phyloP scores from a whole-genome alignment of 306 rosid species.

The Biancaea sappan region DNA sequence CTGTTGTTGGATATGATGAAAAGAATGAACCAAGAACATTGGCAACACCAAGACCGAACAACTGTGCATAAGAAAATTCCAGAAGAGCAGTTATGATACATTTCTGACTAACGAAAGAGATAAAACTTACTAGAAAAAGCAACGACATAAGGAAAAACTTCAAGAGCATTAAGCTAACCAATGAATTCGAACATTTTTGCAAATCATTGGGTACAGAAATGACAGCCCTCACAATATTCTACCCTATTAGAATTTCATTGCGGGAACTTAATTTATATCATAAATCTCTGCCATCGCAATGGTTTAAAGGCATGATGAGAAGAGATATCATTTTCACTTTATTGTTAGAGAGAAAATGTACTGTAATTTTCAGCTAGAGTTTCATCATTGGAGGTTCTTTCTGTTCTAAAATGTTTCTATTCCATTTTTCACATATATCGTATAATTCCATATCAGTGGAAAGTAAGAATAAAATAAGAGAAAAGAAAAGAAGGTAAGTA shows the following conservation, averaged over 20 bases:
- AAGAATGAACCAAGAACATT: constrained; percentile 93
- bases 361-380: not conserved
- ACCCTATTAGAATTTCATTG: not conserved
- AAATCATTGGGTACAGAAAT: not conserved
- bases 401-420: not conserved
- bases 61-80: constrained; percentile 51
- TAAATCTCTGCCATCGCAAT: not conserved
- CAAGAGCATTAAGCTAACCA: not conserved
- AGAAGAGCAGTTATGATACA: constrained; percentile 30
- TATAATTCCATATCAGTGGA: not conserved
- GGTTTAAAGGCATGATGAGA: not conserved
- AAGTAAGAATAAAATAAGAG: not conserved
- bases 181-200: not conserved
- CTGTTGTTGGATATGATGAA: constrained; percentile 95
- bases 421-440: not conserved
- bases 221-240: not conserved
- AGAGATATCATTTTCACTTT: not conserved
- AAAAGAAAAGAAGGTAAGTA: not conserved
- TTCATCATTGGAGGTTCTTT: not conserved
- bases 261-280: not conserved
- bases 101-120: constrained; percentile 23
- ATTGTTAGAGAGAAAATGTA: not conserved
- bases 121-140: not conserved
- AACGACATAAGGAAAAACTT: not conserved
- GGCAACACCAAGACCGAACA: constrained; percentile 93